Evolutionary conservation across 805 yeast species (phyloP), one percentile per base, ranked within the genome.

Genomic region (Wickerhamiella azyma): DNA sequence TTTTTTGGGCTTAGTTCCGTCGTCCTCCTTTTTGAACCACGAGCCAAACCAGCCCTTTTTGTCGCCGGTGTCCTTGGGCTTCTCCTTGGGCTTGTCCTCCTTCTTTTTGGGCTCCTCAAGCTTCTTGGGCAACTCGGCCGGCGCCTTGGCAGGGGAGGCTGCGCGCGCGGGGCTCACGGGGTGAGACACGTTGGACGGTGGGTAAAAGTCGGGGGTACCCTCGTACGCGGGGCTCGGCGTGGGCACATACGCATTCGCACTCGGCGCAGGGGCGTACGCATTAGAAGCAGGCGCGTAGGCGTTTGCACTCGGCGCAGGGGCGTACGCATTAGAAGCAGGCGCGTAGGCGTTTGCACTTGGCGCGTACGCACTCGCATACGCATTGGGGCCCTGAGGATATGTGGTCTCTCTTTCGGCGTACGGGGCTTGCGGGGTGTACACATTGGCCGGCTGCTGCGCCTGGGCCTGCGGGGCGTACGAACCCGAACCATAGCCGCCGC

Each of bases 1-100:
- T 52, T 76, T 75, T 50, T 79, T 72, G 0, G 86, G 82, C 57
- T 83, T 84, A 10, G 40, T 37, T 35, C 84, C 85, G 44, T 76
- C 72, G 2, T 67, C 62, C 55, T 67, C 61, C 47, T 73, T 68
- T 2, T 40, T 30, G 49, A 81, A 63, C 84, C 94, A 82, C 6
- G 35, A 14, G 8, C 80, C 70, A 37, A 68, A 62, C 72, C 71
- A 67, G 5, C 71, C 70, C 45, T 60, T 60, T 48, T 59, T 53
- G n/a, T 50, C 29, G 55, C 54, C 46, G 32, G 50, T 50, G 44
- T 47, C 38, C 29, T 52, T 49, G 45, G 54, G n/a, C n/a, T n/a
- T 17, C 24, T 33, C 19, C 36, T 47, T 37, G 50, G 50, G 16
- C 33, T 41, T 41, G 28, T 26, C 46, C 52, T 55, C 37, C 21